Percentiles rank a stretch among this genome's conserved stretches.
Evolutionary conservation across 257 asterid species (phyloP).

Genomic region (Rhazya stricta): DNA sequence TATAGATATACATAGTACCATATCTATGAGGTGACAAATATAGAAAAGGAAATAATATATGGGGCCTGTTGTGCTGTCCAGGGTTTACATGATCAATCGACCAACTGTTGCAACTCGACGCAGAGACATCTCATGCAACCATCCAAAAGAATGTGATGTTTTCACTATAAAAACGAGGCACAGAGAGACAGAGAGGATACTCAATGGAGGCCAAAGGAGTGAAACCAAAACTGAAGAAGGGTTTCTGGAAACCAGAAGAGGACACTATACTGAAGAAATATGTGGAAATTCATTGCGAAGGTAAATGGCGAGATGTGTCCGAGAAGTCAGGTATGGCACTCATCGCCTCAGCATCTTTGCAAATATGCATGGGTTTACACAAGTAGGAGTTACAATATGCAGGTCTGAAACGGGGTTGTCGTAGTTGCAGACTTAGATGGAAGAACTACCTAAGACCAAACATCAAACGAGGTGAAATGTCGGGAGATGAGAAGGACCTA

Average conservation of each 20-base stretch:
- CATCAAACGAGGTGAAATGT: conserved; percentile 56
- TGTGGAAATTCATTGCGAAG: conserved; percentile 55
- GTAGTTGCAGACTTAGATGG: conserved; percentile 69
- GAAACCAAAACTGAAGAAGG: conserved; percentile 41
- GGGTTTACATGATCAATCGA: background rate
- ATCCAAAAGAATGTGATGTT: background rate
- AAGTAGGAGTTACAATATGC: background rate
- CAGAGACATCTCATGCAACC: background rate
- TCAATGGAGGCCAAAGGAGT: conserved; percentile 23
- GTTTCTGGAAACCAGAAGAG: conserved; percentile 69
- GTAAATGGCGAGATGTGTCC: conserved; percentile 51
- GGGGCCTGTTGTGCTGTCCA: too few relatives aligned
- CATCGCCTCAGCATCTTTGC: background rate
- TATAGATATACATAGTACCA: too few relatives aligned
- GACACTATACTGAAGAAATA: conserved; percentile 46
- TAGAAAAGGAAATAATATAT: too few relatives aligned
- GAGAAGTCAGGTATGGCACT: conserved; percentile 39
- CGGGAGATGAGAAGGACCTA: conserved; percentile 56
- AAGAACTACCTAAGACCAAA: conserved; percentile 59
- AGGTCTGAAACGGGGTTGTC: conserved; percentile 49
- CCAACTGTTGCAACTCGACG: background rate
- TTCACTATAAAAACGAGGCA: background rate
- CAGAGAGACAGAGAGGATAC: conserved; percentile 2
- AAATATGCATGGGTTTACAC: too few relatives aligned
- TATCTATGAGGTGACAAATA: too few relatives aligned